phyloP scores from a whole-genome alignment of 495 filamentous ascomycete species.

The Aspergillus conjunctus region DNA sequence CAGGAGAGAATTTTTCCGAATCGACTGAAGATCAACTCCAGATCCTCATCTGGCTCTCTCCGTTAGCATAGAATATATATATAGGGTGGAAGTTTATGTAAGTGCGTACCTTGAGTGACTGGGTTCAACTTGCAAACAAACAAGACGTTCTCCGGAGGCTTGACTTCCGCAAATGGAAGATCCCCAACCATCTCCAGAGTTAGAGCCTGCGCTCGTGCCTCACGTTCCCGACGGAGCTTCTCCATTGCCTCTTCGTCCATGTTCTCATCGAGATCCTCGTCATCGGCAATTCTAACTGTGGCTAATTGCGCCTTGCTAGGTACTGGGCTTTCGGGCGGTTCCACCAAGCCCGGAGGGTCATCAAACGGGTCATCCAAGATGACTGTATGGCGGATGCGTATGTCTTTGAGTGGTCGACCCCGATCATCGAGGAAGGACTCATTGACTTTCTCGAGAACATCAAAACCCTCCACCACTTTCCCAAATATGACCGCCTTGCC shows the following conservation, averaged over 20 bases:
- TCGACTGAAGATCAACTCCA: conserved; percentile 93
- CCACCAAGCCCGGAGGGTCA: conserved; percentile 73
- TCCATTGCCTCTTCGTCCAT: conserved; percentile 79
- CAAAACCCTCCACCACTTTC: conserved; percentile 91
- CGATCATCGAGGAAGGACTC: conserved; percentile 80
- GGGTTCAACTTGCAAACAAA: conserved; percentile 99
- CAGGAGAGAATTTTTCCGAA: conserved; percentile 95
- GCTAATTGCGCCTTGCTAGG: conserved; percentile 82
- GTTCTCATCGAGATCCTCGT: conserved; percentile 76
- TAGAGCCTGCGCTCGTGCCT: conserved; percentile 90
- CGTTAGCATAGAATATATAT: conserved; percentile 11
- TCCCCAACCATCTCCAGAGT: conserved; percentile 98
- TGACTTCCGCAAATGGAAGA: conserved; percentile 96
- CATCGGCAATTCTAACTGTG: conserved; percentile 90
- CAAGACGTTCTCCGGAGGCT: conserved; percentile 93
- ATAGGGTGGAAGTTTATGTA: neutral
- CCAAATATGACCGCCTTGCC: conserved; percentile 93
- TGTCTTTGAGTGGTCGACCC: conserved; percentile 84
- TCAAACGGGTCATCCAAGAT: conserved; percentile 87
- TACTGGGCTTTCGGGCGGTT: conserved; percentile 77
- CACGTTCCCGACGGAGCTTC: conserved; percentile 78
- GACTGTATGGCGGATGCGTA: conserved; percentile 87
- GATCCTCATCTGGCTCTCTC: conserved; percentile 71
- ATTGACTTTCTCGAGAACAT: conserved; percentile 91
- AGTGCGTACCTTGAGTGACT: conserved; percentile 71